A percentile compares a stretch with the other conserved stretches of the same genome.
Evolutionary conservation across 345 rosid genomes (phyloP).

Genomic region (Excoecaria cochinchinensis): DNA sequence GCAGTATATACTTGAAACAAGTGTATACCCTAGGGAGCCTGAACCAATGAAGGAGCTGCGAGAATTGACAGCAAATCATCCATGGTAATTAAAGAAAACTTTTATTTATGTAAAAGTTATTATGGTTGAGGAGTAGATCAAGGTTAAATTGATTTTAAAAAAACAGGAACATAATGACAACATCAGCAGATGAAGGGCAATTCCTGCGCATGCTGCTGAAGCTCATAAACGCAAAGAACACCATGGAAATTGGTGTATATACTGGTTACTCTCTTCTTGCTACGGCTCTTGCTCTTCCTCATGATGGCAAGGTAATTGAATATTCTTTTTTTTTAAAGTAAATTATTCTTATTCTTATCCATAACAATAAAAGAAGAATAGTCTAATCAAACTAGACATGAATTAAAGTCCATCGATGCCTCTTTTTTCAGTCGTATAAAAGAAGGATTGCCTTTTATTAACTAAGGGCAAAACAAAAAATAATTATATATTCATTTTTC

Average conservation of each 20-base stretch:
- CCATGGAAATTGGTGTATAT: conserved; percentile 99
- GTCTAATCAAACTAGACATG: no score
- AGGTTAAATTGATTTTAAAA: not conserved
- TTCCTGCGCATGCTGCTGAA: conserved; percentile 87
- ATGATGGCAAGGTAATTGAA: conserved; percentile 64
- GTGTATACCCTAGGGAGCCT: conserved; percentile 96
- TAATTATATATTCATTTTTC: no score
- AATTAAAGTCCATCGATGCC: no score
- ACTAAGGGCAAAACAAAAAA: no score
- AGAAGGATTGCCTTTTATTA: no score
- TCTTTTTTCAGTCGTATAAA: no score
- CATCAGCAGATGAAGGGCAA: conserved; percentile 97
- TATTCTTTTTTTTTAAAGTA: not conserved
- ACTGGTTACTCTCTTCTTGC: conserved; percentile 97
- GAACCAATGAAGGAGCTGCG: conserved; percentile 93
- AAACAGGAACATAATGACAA: conserved; percentile 90
- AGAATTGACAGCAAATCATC: conserved; percentile 89
- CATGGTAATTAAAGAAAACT: conserved; percentile 52
- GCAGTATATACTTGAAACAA: conserved; percentile 91
- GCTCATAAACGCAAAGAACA: conserved; percentile 94
- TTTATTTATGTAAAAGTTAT: not conserved
- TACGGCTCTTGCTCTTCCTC: conserved; percentile 96
- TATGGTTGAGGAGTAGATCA: not conserved
- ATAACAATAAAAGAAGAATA: no score
- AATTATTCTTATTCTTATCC: not conserved